A percentile compares a stretch with the other conserved stretches of the same genome.
These are phyloP conservation scores for Candida orba DNA, from an alignment of 805 yeast species.

Conservation along the genomic window DNA sequence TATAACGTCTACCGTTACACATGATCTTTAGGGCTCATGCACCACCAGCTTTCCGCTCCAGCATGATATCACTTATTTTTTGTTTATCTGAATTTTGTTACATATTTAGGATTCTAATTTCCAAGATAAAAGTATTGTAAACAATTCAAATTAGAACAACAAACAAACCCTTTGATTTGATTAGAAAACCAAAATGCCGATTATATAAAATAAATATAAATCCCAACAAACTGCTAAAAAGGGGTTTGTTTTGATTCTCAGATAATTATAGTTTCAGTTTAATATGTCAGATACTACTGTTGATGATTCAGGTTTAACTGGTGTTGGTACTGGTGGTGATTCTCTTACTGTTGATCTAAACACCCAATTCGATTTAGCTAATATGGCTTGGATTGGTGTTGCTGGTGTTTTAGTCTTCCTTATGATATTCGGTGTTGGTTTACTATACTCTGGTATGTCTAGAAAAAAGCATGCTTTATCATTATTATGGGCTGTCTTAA, in stretches of 20 bases:
- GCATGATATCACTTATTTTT: too few relatives aligned
- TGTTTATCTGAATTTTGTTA: too few relatives aligned
- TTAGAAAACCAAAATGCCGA: too few relatives aligned
- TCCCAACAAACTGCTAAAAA: too few relatives aligned
- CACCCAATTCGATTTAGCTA: constrained; percentile 58
- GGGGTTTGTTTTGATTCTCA: neutral
- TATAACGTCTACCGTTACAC: too few relatives aligned
- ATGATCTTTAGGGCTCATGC: too few relatives aligned
- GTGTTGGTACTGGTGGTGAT: constrained; percentile 71
- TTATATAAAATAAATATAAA: too few relatives aligned
- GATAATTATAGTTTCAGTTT: neutral
- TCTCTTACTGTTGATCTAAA: constrained; percentile 66
- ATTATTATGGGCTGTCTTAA: constrained; percentile 75
- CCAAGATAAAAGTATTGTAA: too few relatives aligned
- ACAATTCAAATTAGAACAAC: too few relatives aligned
- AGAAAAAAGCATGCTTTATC: constrained; percentile 95
- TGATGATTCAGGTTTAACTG: constrained; percentile 36
- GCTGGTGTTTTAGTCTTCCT: constrained; percentile 80
- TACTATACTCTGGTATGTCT: constrained; percentile 86
- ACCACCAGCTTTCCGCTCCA: too few relatives aligned
- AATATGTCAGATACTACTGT: neutral
- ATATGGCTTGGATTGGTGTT: constrained; percentile 78
- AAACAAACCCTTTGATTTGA: too few relatives aligned
- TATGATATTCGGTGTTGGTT: constrained; percentile 94
- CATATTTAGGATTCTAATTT: too few relatives aligned